Conservation (phyloP, 805 yeast species). For the Spathaspora arborariae region DNA sequence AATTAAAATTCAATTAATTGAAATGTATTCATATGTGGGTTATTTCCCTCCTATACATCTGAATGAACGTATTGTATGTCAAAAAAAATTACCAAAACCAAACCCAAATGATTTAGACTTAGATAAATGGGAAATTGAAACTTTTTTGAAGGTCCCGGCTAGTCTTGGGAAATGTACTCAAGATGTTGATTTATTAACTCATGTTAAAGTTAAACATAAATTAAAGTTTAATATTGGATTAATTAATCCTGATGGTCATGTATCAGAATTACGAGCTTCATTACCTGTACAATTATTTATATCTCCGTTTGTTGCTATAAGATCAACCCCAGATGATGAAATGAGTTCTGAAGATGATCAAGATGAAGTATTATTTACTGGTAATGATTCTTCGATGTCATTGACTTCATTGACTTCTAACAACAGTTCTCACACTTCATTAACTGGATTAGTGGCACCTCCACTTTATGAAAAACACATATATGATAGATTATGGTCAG, state of each 20-base stretch:
- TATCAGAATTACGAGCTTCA: conserved; percentile 87
- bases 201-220: conserved; percentile 84
- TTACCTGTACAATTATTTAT: conserved; percentile 76
- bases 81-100: conserved; percentile 42
- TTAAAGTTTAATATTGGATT: conserved; percentile 76
- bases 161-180: conserved; percentile 76
- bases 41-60: conserved; percentile 52
- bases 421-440: conserved; percentile 26
- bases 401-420: conserved; percentile 22
- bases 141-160: conserved; percentile 63
- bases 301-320: conserved; percentile 74
- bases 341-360: conserved; percentile 11
- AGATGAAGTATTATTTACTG: conserved; percentile 30
- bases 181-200: conserved; percentile 70
- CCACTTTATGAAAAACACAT: conserved; percentile 81
- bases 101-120: conserved; percentile 41
- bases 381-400: conserved; percentile 20
- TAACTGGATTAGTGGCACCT: conserved; percentile 63
- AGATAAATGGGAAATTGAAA: conserved; percentile 69
- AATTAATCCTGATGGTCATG: conserved; percentile 86
- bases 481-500: conserved; percentile 76
- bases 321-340: conserved; percentile 35
- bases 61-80: conserved; percentile 57
- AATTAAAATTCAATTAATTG: conserved; percentile 65
- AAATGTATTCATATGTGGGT: conserved; percentile 60